Base-by-base conservation (phyloP, 176 grass and related monocot genomes). In the Carex kokanica region DNA sequence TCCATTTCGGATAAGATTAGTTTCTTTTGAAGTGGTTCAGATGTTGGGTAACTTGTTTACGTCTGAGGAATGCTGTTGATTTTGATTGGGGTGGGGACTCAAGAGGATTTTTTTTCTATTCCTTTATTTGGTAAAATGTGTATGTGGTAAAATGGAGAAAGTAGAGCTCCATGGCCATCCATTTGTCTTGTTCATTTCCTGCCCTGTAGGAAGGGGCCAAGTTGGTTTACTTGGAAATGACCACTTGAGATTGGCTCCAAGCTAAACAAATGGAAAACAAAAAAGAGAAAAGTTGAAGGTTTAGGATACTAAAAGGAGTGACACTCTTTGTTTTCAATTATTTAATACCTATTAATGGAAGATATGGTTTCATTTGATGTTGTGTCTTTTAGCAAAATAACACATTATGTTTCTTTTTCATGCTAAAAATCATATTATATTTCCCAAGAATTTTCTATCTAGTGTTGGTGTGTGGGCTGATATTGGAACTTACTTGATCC, bases 161-260 rank as follows among this genome's bases (percentile, higher is more conserved):
- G 10, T 52, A 43, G 43, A 53, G 45, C 25, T 75, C 11, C 21
- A 6, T 41, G 49, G 70, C 40, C 70, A 74, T 52, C 20, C 70
- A 74, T 52, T 16, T 74, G 70, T 74, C 36, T 52, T 10, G 2
- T 74, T 51, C 43, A 52, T 52, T 47, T 74, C n/a, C 36, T 45
- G 5, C 10, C 68, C 20, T 25, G 38, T 21, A 51, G 70, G 2
- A 52, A 53, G 11, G 71, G 11, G 43, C 12, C 21, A 74, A 74
- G 45, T 74, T 74, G 45, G 21, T 74, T 74, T 74, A 74, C 12
- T 53, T 53, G 45, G 53, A 51, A 74, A 74, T 27, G 45, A 74
- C 41, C 10, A 13, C 41, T 53, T 74, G 21, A 12, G 18, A 14
- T 25, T 14, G 52, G 20, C 20, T 74, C 21, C 41, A 12, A 58